These are phyloP conservation scores for Cercospora berteroae DNA, from an alignment of 2,329 filamentous ascomycete genomes.

Conservation along the genomic window DNA sequence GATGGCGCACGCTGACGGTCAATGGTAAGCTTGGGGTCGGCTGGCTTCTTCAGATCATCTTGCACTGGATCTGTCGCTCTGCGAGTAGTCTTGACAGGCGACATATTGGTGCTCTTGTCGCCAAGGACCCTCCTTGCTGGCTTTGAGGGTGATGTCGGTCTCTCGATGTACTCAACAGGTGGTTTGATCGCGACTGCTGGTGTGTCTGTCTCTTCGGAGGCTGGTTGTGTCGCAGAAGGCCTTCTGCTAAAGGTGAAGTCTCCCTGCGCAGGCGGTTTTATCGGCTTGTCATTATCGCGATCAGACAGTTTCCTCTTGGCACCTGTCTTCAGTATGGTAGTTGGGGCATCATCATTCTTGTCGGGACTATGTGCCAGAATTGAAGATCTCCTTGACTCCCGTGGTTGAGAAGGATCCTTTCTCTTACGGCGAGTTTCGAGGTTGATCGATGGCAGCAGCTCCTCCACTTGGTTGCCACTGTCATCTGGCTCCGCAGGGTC, in stretches of 20 bases:
- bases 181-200: constrained; percentile 29
- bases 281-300: constrained; percentile 49
- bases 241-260: constrained; percentile 51
- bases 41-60: constrained; percentile 26
- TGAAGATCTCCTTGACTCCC: constrained; percentile 42
- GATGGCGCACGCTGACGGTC: constrained; percentile 30
- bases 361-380: constrained; percentile 43
- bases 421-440: constrained; percentile 54
- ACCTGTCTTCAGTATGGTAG: constrained; percentile 45
- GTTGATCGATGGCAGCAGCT: constrained; percentile 46
- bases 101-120: constrained; percentile 43
- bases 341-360: constrained; percentile 38
- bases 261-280: constrained; percentile 36
- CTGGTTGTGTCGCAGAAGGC: constrained; percentile 18
- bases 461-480: constrained; percentile 30
- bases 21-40: constrained; percentile 14
- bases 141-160: constrained; percentile 16
- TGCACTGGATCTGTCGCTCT: constrained; percentile 21
- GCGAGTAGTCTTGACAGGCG: constrained; percentile 31
- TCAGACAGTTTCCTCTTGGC: constrained; percentile 59
- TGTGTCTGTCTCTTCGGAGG: constrained; percentile 10
- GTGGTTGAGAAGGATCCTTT: constrained; percentile 45
- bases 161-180: constrained; percentile 3
- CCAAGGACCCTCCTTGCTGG: constrained; percentile 40
- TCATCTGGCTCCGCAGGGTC: not conserved